Conservation (phyloP, 306 rosid species). For the Lathyrus tuberosus region DNA sequence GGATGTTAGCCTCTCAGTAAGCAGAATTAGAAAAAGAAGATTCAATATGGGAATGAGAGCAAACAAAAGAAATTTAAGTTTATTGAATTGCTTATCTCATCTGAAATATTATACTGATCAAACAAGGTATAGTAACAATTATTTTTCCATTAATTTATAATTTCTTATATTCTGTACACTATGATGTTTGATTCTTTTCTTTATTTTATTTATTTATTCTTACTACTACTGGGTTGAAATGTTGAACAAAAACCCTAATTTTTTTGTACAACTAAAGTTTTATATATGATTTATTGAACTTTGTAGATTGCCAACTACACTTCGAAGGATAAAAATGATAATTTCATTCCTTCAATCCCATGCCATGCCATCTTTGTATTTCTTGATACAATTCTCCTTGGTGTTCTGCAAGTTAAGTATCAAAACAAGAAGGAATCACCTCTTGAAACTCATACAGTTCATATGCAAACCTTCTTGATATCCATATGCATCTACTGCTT, state of each 20-base stretch:
- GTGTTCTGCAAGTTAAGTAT: constrained; percentile 29
- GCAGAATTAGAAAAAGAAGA: too few relatives aligned
- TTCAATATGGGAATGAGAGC: too few relatives aligned
- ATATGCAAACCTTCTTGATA: constrained; percentile 28
- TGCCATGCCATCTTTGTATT: constrained; percentile 38
- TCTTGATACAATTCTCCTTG: constrained; percentile 36
- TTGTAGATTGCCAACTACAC: constrained; percentile 7
- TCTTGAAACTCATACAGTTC: constrained; percentile 12
- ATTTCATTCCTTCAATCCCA: constrained; percentile 7
- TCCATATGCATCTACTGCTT: constrained; percentile 30
- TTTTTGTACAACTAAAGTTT: too few relatives aligned
- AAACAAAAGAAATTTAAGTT: too few relatives aligned
- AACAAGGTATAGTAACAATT: too few relatives aligned
- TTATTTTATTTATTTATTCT: background rate
- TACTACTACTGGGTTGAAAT: background rate
- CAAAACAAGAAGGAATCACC: constrained; percentile 33
- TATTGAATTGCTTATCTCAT: too few relatives aligned
- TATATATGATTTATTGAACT: background rate
- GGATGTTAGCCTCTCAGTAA: too few relatives aligned
- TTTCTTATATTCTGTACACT: too few relatives aligned
- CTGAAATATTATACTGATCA: too few relatives aligned
- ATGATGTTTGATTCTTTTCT: too few relatives aligned
- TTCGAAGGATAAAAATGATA: background rate
- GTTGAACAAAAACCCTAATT: constrained; percentile 12
- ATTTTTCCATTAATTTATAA: too few relatives aligned